A percentile compares a stretch with the other conserved stretches of the same genome.
phyloP scores from a whole-genome alignment of 495 filamentous ascomycete species.

The Penicillium verhagenii region DNA sequence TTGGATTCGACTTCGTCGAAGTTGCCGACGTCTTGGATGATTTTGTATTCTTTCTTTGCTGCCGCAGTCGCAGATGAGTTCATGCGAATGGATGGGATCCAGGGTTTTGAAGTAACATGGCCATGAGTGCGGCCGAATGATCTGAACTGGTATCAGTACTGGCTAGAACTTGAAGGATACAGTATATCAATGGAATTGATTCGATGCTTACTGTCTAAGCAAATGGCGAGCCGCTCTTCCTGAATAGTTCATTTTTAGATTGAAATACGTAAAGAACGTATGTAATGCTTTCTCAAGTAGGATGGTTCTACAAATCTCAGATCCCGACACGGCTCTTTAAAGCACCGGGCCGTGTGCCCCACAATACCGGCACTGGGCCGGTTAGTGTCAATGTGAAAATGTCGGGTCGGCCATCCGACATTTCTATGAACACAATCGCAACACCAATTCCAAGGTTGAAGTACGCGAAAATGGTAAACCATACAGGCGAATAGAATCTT shows the following conservation, averaged over 20 bases:
- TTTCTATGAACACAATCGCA: not conserved
- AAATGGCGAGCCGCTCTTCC: not conserved
- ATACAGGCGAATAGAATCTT: too few relatives aligned
- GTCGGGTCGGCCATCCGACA: not conserved
- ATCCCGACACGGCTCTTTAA: not conserved
- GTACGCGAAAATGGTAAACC: too few relatives aligned
- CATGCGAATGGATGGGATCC: constrained; percentile 4
- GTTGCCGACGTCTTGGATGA: constrained; percentile 41
- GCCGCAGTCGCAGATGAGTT: constrained; percentile 12
- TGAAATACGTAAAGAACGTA: not conserved
- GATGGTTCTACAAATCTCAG: not conserved
- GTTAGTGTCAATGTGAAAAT: not conserved
- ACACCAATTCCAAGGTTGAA: too few relatives aligned
- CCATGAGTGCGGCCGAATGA: not conserved
- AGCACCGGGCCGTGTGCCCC: not conserved
- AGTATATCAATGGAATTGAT: not conserved
- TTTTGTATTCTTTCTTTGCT: constrained; percentile 26
- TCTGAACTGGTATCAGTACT: not conserved
- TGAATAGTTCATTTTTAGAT: not conserved
- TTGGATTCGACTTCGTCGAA: constrained; percentile 69
- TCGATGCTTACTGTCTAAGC: not conserved
- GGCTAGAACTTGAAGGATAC: too few relatives aligned
- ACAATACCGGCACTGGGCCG: not conserved
- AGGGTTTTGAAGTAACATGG: not conserved
- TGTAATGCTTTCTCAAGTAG: not conserved